Evolutionary conservation across 169 alveolate genomes (phyloP).

Genomic region (Eimeria necatrix): DNA sequence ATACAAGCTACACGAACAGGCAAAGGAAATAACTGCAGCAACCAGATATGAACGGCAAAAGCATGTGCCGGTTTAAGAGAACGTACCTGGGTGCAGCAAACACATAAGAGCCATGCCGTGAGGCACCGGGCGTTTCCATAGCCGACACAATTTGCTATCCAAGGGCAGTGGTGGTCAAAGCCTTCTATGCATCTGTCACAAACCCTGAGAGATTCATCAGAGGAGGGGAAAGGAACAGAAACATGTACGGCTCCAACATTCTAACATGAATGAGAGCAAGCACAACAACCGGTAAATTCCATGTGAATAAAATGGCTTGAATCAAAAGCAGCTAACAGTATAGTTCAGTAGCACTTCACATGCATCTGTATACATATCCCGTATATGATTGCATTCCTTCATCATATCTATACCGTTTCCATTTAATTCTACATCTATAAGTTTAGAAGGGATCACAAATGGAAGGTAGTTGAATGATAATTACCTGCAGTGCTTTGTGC

Average conservation of each 20-base stretch:
- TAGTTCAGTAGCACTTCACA: neutral
- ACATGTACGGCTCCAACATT: neutral
- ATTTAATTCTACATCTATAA: too few relatives aligned
- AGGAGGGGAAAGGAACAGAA: neutral
- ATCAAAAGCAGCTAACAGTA: neutral
- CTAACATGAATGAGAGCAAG: neutral
- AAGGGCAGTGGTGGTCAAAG: constrained; percentile 97
- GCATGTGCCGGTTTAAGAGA: neutral
- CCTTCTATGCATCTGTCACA: constrained; percentile 93
- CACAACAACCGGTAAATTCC: neutral
- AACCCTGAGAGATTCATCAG: constrained; percentile 63
- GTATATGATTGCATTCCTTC: too few relatives aligned
- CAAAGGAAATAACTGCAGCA: neutral
- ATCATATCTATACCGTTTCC: too few relatives aligned
- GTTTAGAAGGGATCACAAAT: too few relatives aligned
- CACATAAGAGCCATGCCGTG: constrained; percentile 9
- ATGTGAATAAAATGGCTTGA: neutral
- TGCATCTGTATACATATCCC: too few relatives aligned
- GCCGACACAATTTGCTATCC: constrained; percentile 86
- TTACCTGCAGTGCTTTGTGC: constrained; percentile 92
- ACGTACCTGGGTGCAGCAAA: constrained; percentile 11
- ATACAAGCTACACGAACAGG: neutral
- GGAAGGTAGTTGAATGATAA: neutral
- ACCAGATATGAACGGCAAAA: neutral
- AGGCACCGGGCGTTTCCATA: constrained; percentile 49